phyloP scores from a whole-genome alignment of 306 rosid species.

The Styphnolobium japonicum region DNA sequence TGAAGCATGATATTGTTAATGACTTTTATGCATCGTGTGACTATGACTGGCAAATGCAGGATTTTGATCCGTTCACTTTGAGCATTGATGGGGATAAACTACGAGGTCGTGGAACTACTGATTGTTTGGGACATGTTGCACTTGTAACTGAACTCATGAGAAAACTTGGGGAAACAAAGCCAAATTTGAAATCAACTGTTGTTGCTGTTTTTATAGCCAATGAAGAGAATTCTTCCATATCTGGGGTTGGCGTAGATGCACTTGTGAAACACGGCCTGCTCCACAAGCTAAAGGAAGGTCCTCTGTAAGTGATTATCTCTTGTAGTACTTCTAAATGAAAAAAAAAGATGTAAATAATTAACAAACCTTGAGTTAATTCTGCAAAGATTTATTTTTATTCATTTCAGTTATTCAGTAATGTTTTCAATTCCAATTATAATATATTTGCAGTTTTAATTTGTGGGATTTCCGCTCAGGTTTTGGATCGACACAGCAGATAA shows the following conservation, averaged over 20 bases:
- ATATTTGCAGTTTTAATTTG: slow-evolving; percentile 8
- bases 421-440: neutral
- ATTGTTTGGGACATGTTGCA: slow-evolving; percentile 94
- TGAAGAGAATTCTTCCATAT: slow-evolving; percentile 82
- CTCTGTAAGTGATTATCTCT: slow-evolving; percentile 56
- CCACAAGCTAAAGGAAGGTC: slow-evolving; percentile 70
- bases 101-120: slow-evolving; percentile 92
- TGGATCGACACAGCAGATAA: slow-evolving; percentile 95
- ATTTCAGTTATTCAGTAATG: too few species aligned
- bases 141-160: slow-evolving; percentile 79
- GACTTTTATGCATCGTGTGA: too few species aligned
- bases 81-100: slow-evolving; percentile 87
- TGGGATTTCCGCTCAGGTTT: slow-evolving; percentile 47
- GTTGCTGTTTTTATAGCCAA: slow-evolving; percentile 87
- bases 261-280: slow-evolving; percentile 81
- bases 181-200: slow-evolving; percentile 70
- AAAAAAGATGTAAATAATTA: neutral
- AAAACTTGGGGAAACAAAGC: slow-evolving; percentile 75
- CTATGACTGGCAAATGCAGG: too few species aligned
- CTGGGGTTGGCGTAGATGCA: slow-evolving; percentile 89
- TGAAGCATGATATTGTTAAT: too few species aligned
- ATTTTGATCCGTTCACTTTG: slow-evolving; percentile 89
- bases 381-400: neutral
- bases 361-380: neutral
- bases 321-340: neutral